Percentiles rank a stretch among this genome's conserved stretches.
Evolutionary conservation across 2,329 filamentous ascomycete species (phyloP).

Genomic region (Camillea tinctor): DNA sequence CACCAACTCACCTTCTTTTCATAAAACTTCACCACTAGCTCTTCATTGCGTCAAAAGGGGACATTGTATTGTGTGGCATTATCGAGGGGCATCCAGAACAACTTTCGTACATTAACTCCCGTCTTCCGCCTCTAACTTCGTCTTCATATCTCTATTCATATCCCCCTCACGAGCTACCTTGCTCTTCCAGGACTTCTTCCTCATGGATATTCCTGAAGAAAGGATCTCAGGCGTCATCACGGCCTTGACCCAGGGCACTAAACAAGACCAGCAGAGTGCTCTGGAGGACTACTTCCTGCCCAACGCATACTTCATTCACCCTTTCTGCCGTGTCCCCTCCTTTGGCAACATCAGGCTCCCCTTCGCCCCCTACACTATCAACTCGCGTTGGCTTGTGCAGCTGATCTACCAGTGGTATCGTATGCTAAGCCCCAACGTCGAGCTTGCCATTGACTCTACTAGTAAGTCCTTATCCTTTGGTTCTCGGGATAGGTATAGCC

Average conservation of each 20-base stretch:
- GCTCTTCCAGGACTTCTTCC: neutral
- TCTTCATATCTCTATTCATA: neutral
- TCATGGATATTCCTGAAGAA: conserved; percentile 37
- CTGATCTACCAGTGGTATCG: conserved; percentile 82
- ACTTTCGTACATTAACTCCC: neutral
- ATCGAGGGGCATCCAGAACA: neutral
- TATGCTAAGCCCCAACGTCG: conserved; percentile 73
- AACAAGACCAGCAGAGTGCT: conserved; percentile 61
- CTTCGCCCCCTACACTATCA: conserved; percentile 38
- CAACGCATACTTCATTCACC: conserved; percentile 72
- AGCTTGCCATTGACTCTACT: conserved; percentile 61
- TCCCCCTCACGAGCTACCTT: neutral
- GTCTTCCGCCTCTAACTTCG: too few species aligned
- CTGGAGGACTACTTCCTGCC: conserved; percentile 73
- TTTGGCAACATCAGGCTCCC: conserved; percentile 45
- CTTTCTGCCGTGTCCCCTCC: conserved; percentile 68
- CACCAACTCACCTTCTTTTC: too few species aligned
- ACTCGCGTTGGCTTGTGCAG: conserved; percentile 66
- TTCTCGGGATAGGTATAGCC: too few species aligned
- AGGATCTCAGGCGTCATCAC: conserved; percentile 69
- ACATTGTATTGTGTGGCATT: too few species aligned
- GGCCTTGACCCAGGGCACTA: conserved; percentile 64
- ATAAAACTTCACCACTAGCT: too few species aligned
- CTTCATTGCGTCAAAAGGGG: too few species aligned
- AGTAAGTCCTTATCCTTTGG: conserved; percentile 40